Evolutionary conservation across 345 rosid species (phyloP).

Genomic region (Rhizophora mangle): DNA sequence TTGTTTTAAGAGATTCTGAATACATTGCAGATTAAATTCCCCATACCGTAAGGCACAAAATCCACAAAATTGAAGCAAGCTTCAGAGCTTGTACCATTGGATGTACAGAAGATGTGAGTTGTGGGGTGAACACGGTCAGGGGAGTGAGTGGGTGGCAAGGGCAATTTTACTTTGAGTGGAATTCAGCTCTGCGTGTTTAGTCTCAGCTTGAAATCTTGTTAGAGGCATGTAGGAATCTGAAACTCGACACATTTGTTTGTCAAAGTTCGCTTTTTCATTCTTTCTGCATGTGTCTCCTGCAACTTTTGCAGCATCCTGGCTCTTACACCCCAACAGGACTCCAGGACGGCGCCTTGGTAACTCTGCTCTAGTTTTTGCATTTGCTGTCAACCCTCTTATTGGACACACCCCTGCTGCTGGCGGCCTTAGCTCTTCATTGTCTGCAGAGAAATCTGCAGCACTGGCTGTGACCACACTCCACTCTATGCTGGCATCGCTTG

Average conservation of each 20-base stretch:
- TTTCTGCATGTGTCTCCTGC: conserved; percentile 51
- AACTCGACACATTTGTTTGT: conserved; percentile 16
- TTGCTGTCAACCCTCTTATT: conserved; percentile 21
- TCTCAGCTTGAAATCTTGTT: conserved; percentile 45
- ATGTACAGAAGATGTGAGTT: conserved; percentile 37
- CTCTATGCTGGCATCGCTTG: conserved; percentile 84
- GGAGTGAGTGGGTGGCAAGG: conserved; percentile 31
- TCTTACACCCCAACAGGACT: conserved; percentile 65
- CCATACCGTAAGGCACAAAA: too few relatives aligned
- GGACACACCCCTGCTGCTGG: conserved; percentile 27
- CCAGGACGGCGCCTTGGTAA: conserved; percentile 33
- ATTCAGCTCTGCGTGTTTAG: conserved; percentile 35
- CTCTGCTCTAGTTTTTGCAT: conserved; percentile 25
- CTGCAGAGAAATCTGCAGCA: conserved; percentile 71
- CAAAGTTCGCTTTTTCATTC: conserved; percentile 31
- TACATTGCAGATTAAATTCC: too few relatives aligned
- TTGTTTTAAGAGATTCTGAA: too few relatives aligned
- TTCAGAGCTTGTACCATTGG: conserved; percentile 19
- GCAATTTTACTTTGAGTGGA: conserved; percentile 24
- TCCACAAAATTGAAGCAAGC: neutral
- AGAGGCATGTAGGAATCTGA: conserved; percentile 27
- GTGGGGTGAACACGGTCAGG: conserved; percentile 32
- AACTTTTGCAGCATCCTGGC: conserved; percentile 58
- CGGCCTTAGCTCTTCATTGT: conserved; percentile 47
- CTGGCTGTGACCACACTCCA: conserved; percentile 93